Conservation (phyloP, 768 basidiomycete species). For the Auricularia heimuer region DNA sequence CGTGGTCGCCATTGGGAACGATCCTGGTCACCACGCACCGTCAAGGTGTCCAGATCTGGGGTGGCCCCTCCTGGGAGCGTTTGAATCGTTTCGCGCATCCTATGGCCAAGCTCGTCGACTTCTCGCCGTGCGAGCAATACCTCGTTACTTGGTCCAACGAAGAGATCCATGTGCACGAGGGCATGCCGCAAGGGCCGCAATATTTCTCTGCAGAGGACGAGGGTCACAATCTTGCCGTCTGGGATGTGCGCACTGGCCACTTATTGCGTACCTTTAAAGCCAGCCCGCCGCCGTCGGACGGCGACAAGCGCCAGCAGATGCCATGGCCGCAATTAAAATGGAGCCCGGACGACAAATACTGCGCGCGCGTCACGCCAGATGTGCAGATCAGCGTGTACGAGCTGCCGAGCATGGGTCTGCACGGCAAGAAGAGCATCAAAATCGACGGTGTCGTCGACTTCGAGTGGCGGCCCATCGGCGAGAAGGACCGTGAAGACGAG, state of each 20-base stretch:
- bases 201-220: constrained; percentile 91
- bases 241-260: constrained; percentile 91
- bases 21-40: constrained; percentile 88
- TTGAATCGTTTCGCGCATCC: constrained; percentile 92
- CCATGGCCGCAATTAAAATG: constrained; percentile 92
- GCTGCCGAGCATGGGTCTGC: constrained; percentile 84
- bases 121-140: constrained; percentile 94
- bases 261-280: constrained; percentile 87
- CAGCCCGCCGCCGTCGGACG: constrained; percentile 31
- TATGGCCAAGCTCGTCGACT: constrained; percentile 89
- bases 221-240: constrained; percentile 94
- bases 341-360: constrained; percentile 93
- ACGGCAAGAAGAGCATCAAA: constrained; percentile 95
- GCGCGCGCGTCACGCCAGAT: constrained; percentile 80
- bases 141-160: constrained; percentile 97
- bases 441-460: constrained; percentile 97
- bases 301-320: constrained; percentile 67
- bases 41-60: constrained; percentile 94
- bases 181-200: constrained; percentile 69
- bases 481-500: constrained; percentile 72
- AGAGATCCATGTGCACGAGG: constrained; percentile 77
- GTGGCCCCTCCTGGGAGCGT: constrained; percentile 80
- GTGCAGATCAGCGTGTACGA: constrained; percentile 96
- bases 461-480: constrained; percentile 94
- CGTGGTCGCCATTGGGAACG: constrained; percentile 97